Percentiles rank a stretch among this genome's conserved stretches.
Conservation (phyloP, 306 rosid genomes). For the Coriaria nepalensis region DNA sequence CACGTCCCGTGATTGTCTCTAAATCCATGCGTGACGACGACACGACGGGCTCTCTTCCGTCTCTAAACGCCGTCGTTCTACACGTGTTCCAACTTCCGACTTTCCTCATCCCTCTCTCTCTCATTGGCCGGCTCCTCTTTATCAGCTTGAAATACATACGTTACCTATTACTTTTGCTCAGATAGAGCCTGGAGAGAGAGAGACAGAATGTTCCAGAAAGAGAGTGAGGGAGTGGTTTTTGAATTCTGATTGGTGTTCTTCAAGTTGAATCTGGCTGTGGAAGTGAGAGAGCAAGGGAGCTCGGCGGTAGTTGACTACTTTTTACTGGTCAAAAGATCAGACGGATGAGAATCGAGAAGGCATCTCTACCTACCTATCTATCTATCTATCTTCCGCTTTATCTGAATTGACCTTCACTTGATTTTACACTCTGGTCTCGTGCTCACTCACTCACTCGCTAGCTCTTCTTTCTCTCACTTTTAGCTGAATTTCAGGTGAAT, state of each 20-base stretch:
- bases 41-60: too few relatives aligned
- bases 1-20: slow-evolving; percentile 5
- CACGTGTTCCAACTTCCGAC: not conserved
- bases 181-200: not conserved
- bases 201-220: not conserved
- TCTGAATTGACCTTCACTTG: slow-evolving; percentile 7
- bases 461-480: slow-evolving; percentile 3
- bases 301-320: slow-evolving; percentile 5
- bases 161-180: slow-evolving; percentile 1
- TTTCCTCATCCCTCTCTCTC: not conserved
- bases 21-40: not conserved
- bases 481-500: not conserved
- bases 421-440: too few relatives aligned
- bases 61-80: slow-evolving; percentile 5
- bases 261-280: too few relatives aligned
- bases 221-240: not conserved
- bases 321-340: slow-evolving; percentile 8
- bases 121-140: slow-evolving; percentile 4
- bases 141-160: slow-evolving; percentile 5
- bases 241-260: too few relatives aligned
- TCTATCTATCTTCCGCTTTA: not conserved
- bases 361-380: not conserved
- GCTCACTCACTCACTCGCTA: too few relatives aligned
- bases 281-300: too few relatives aligned
- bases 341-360: slow-evolving; percentile 4